phyloP scores from a whole-genome alignment of 257 asterid genomes.

The Solanum arcanum region DNA sequence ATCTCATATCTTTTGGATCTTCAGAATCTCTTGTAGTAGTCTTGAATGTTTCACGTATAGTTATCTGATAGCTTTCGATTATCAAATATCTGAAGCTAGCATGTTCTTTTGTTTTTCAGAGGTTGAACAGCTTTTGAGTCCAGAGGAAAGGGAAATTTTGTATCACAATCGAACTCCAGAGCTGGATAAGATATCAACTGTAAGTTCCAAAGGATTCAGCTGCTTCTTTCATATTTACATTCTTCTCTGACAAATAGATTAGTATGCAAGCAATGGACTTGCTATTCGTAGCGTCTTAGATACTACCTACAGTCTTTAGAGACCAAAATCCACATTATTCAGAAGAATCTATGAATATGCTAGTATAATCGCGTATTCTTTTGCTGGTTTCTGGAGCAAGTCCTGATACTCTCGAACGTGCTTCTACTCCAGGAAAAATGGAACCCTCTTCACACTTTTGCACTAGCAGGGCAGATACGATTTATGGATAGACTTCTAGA shows the following conservation, averaged over 20 bases:
- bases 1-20: not conserved
- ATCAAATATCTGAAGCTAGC: not conserved
- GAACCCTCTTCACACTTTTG: constrained; percentile 78
- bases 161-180: constrained; percentile 36
- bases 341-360: not conserved
- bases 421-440: constrained; percentile 47
- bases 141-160: constrained; percentile 71
- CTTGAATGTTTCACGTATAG: not conserved
- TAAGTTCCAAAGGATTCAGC: constrained; percentile 17
- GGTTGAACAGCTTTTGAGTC: constrained; percentile 60
- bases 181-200: constrained; percentile 61
- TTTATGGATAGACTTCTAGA: constrained; percentile 67
- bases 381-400: not conserved
- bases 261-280: not conserved
- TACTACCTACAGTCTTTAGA: not conserved
- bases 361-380: not conserved
- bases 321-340: not conserved
- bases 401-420: not conserved
- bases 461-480: constrained; percentile 73
- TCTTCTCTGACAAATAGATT: not conserved
- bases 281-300: not conserved
- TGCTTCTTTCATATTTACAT: not conserved
- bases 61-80: not conserved
- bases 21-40: not conserved
- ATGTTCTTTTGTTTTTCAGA: constrained; percentile 29